These are phyloP conservation scores for Puccinia polysora DNA, from an alignment of 1,284 basidiomycete genomes.

Conservation along the genomic window DNA sequence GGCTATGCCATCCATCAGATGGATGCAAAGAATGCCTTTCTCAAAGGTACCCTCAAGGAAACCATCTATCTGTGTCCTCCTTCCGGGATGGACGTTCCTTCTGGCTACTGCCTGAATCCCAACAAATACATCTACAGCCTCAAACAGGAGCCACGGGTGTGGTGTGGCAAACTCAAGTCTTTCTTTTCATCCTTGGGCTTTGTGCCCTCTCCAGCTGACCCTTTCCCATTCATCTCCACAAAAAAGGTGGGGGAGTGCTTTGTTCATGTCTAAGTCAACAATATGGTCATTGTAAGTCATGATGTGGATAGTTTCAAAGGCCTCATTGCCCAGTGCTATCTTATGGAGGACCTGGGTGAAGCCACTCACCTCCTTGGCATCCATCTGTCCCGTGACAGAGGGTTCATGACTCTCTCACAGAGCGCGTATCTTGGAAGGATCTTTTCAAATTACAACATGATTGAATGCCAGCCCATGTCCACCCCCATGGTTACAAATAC, in stretches of 20 bases:
- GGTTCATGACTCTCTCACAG: neutral
- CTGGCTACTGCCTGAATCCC: neutral
- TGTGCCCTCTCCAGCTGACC: neutral
- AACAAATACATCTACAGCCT: neutral
- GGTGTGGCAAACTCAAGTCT: neutral
- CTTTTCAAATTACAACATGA: neutral
- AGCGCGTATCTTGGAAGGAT: neutral
- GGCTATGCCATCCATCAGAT: neutral
- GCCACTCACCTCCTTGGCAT: neutral
- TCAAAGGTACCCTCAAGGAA: slow-evolving; percentile 5
- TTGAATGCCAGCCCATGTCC: neutral
- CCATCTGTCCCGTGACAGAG: neutral
- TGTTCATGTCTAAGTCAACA: neutral
- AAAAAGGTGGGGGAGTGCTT: neutral
- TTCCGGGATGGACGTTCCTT: neutral
- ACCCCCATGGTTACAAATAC: neutral
- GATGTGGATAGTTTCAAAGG: neutral
- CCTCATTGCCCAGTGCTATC: neutral
- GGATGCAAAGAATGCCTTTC: slow-evolving; percentile 1
- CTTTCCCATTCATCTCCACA: neutral
- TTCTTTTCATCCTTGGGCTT: neutral
- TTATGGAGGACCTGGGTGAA: neutral
- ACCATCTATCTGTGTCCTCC: neutral
- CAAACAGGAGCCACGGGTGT: neutral
- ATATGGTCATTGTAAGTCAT: no score